Conservation (phyloP, 2,329 filamentous ascomycete genomes). For the Dissoconium aciculare region DNA sequence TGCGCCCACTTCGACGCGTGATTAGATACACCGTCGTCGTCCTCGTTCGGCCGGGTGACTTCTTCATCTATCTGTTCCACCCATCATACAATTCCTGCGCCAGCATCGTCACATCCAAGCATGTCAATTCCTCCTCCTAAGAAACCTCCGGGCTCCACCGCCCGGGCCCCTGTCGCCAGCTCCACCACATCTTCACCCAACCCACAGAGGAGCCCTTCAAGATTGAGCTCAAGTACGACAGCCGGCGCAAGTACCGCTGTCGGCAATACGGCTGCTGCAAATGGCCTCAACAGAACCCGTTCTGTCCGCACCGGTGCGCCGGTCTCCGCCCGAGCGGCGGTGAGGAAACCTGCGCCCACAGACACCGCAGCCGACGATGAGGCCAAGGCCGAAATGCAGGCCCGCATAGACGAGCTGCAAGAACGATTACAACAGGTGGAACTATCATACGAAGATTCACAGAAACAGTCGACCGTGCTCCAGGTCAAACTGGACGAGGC, state of each 20-base stretch:
- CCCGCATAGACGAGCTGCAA: conserved; percentile 70
- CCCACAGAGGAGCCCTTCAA: conserved; percentile 12
- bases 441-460: conserved; percentile 50
- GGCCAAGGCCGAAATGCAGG: conserved; percentile 62
- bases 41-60: too few species aligned
- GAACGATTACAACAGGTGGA: conserved; percentile 71
- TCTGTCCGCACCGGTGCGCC: conserved; percentile 50
- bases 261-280: conserved; percentile 10
- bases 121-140: conserved; percentile 8
- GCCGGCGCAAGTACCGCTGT: conserved; percentile 8
- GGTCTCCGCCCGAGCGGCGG: conserved; percentile 59
- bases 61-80: too few species aligned
- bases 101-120: too few species aligned
- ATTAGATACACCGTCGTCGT: too few species aligned
- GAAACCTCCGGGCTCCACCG: conserved; percentile 11
- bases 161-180: conserved; percentile 7
- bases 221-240: conserved; percentile 7
- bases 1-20: too few species aligned
- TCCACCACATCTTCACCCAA: conserved; percentile 5
- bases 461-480: conserved; percentile 72
- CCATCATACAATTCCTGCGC: too few species aligned
- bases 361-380: conserved; percentile 37
- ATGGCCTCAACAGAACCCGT: conserved; percentile 32
- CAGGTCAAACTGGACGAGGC: conserved; percentile 79
- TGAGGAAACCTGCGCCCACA: conserved; percentile 43